phyloP scores from a whole-genome alignment of 768 basidiomycete genomes.

The Tulasnella sp. region DNA sequence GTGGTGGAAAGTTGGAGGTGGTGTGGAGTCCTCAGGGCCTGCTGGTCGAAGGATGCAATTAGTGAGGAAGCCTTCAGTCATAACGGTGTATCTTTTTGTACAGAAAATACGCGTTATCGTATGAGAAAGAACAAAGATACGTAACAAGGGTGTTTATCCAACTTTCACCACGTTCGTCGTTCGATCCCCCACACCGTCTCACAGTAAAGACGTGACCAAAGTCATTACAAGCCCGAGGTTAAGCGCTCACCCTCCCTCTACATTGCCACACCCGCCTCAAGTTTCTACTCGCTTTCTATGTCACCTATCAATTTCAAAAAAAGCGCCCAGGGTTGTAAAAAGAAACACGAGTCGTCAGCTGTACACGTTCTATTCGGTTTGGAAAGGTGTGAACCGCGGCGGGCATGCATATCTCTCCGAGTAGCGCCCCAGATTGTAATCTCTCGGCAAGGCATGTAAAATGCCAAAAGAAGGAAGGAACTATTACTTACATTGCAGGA shows the following conservation, averaged over 20 bases:
- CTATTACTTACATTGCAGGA: slow-evolving; percentile 21
- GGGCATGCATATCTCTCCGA: not conserved
- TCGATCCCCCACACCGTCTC: not conserved
- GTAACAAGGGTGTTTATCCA: not conserved
- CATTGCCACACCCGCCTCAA: not conserved
- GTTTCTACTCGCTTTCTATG: not conserved
- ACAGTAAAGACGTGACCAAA: not conserved
- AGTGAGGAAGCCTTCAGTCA: slow-evolving; percentile 32
- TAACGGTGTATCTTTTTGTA: too few species aligned
- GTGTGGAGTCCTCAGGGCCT: slow-evolving; percentile 54
- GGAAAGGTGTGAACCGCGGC: not conserved
- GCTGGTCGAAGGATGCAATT: not conserved
- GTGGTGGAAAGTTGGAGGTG: slow-evolving; percentile 58
- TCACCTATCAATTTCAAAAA: not conserved
- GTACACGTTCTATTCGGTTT: too few species aligned
- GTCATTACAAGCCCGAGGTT: not conserved
- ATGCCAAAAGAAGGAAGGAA: not conserved
- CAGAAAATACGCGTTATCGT: not conserved
- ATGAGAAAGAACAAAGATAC: not conserved
- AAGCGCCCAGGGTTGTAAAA: not conserved
- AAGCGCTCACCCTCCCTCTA: not conserved
- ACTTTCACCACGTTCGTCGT: not conserved
- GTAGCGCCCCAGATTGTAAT: not conserved
- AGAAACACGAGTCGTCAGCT: not conserved
- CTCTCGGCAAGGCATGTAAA: not conserved